A percentile compares a stretch with the other conserved stretches of the same genome.
These are phyloP conservation scores for Monilinia aucupariae DNA, from an alignment of 2,329 filamentous ascomycete genomes.

Conservation along the genomic window DNA sequence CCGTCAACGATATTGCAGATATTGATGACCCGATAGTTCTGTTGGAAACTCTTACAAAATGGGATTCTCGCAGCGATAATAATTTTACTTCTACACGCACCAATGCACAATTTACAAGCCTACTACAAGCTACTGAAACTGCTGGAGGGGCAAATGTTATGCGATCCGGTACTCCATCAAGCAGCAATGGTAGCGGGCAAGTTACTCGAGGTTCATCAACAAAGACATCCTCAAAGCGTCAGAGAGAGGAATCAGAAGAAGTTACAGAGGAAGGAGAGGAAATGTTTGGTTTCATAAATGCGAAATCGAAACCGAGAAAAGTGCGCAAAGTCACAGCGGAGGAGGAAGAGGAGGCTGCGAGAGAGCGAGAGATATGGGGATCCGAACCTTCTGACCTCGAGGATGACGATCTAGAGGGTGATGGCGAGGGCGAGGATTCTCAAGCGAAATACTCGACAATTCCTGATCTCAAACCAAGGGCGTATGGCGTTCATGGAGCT, in stretches of 20 bases:
- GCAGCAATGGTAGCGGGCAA: slow-evolving; percentile 4
- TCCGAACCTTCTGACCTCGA: slow-evolving; percentile 25
- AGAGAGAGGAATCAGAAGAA: slow-evolving; percentile 13
- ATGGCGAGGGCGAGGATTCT: not conserved
- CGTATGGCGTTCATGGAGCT: slow-evolving; percentile 31
- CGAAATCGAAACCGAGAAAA: slow-evolving; percentile 17
- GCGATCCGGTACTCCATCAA: slow-evolving; percentile 7
- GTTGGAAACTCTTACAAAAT: slow-evolving; percentile 29
- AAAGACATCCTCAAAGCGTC: slow-evolving; percentile 4
- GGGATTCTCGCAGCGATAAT: slow-evolving; percentile 18
- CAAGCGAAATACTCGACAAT: slow-evolving; percentile 15
- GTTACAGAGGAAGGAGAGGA: slow-evolving; percentile 4
- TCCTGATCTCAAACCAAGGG: slow-evolving; percentile 26
- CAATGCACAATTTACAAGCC: slow-evolving; percentile 29
- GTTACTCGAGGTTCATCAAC: not conserved
- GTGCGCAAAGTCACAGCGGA: slow-evolving; percentile 18
- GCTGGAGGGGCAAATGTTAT: slow-evolving; percentile 22
- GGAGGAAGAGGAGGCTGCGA: slow-evolving; percentile 22
- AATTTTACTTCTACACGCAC: slow-evolving; percentile 2
- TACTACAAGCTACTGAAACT: slow-evolving; percentile 30
- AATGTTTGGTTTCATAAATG: slow-evolving; percentile 16
- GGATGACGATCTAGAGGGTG: slow-evolving; percentile 5
- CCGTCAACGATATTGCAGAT: slow-evolving; percentile 20
- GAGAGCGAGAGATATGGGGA: slow-evolving; percentile 33
- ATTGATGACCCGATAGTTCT: slow-evolving; percentile 28